Conservation (phyloP, 164 flowering plant genomes). For the Annona squamosa region DNA sequence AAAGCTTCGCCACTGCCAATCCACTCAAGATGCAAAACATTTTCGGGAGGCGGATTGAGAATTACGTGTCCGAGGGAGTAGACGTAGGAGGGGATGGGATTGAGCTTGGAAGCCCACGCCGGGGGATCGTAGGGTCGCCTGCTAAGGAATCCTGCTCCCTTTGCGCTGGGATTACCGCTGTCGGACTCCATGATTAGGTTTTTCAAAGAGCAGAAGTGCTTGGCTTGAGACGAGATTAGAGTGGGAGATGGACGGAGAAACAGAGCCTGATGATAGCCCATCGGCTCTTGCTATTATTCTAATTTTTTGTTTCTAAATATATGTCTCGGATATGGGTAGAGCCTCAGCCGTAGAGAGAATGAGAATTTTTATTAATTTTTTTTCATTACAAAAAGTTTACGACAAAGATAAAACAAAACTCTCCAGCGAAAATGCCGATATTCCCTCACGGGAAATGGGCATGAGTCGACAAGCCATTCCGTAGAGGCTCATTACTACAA, state of each 20-base stretch:
- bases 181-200: neutral
- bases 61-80: conserved; percentile 72
- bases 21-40: neutral
- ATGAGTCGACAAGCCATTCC: too few species aligned
- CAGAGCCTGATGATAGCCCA: neutral
- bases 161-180: neutral
- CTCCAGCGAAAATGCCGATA: too few species aligned
- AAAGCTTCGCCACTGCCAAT: neutral
- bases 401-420: too few species aligned
- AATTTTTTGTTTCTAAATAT: neutral
- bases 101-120: conserved; percentile 77
- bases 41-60: conserved; percentile 1
- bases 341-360: too few species aligned
- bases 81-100: conserved; percentile 57
- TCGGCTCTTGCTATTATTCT: neutral
- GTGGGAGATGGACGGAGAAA: conserved; percentile 2
- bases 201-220: neutral
- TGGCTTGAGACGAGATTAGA: neutral
- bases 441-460: too few species aligned
- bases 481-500: too few species aligned
- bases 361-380: too few species aligned
- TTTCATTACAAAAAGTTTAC: too few species aligned
- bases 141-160: conserved; percentile 31
- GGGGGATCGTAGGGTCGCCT: conserved; percentile 62
- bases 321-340: too few species aligned